Evolutionary conservation across 2,329 filamentous ascomycete species (phyloP).

Genomic region (Diaporthe vaccinii): DNA sequence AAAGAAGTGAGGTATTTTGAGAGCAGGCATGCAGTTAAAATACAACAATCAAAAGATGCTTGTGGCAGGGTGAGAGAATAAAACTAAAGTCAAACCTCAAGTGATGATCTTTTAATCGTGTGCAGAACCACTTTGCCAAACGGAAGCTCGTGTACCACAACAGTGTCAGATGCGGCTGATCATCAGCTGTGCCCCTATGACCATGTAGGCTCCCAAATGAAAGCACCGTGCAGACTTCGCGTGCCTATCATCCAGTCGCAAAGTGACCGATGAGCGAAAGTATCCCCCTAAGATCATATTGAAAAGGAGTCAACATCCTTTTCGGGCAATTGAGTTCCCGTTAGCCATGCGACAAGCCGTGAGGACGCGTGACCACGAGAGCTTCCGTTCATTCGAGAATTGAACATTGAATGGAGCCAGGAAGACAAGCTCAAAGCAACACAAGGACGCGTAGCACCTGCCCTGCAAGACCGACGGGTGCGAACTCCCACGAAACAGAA

Average conservation of each 20-base stretch:
- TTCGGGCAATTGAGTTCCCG: background rate
- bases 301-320: background rate
- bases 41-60: too few species aligned
- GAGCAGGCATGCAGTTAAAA: background rate
- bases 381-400: background rate
- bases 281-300: too few species aligned
- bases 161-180: background rate
- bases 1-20: background rate
- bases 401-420: background rate
- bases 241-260: too few species aligned
- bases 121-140: background rate
- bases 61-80: background rate
- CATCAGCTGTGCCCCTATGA: background rate
- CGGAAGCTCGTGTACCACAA: background rate
- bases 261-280: background rate
- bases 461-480: conserved; percentile 11
- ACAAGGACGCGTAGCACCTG: background rate
- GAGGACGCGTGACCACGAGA: background rate
- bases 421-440: too few species aligned
- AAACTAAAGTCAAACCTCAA: too few species aligned
- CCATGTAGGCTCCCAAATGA: background rate
- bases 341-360: background rate
- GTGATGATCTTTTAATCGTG: too few species aligned
- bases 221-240: background rate
- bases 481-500: background rate